Evolutionary conservation across 805 yeast genomes (phyloP).

Genomic region (Vanderwaltozyma yarrowii): DNA sequence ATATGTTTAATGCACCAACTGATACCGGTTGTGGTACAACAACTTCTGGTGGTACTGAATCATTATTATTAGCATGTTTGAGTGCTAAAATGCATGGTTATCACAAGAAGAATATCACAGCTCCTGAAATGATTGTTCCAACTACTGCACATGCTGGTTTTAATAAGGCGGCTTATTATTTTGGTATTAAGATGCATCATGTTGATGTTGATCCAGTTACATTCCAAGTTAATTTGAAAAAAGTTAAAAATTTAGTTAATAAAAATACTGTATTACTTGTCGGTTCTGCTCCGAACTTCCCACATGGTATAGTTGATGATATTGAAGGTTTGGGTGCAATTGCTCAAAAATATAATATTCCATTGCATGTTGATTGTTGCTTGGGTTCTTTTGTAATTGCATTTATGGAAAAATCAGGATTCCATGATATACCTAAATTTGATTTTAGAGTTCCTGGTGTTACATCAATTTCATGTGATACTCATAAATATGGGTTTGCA

Average conservation of each 20-base stretch:
- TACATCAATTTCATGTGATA: conserved; percentile 97
- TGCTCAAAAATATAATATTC: conserved; percentile 55
- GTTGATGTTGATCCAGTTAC: conserved; percentile 65
- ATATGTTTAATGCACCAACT: conserved; percentile 70
- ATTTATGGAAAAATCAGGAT: conserved; percentile 58
- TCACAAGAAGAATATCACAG: conserved; percentile 43
- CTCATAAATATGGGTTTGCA: conserved; percentile 98
- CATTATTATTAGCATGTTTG: conserved; percentile 72
- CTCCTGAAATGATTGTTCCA: conserved; percentile 87
- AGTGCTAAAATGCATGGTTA: conserved; percentile 77
- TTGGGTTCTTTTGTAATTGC: conserved; percentile 87
- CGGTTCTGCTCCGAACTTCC: conserved; percentile 96
- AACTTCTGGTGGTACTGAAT: conserved; percentile 94
- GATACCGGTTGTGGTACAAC: conserved; percentile 58
- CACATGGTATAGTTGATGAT: conserved; percentile 93
- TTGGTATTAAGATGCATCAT: conserved; percentile 73
- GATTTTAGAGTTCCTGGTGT: conserved; percentile 87
- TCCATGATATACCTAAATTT: conserved; percentile 37
- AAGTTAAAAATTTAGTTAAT: conserved; percentile 58
- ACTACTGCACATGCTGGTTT: conserved; percentile 89
- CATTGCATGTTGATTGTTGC: conserved; percentile 93
- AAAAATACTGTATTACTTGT: conserved; percentile 71
- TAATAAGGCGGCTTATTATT: conserved; percentile 85
- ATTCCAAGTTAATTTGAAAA: conserved; percentile 53
- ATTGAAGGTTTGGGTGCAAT: conserved; percentile 59